Base-by-base conservation (phyloP, 2,329 filamentous ascomycete genomes). In the Claviceps fusiformis region DNA sequence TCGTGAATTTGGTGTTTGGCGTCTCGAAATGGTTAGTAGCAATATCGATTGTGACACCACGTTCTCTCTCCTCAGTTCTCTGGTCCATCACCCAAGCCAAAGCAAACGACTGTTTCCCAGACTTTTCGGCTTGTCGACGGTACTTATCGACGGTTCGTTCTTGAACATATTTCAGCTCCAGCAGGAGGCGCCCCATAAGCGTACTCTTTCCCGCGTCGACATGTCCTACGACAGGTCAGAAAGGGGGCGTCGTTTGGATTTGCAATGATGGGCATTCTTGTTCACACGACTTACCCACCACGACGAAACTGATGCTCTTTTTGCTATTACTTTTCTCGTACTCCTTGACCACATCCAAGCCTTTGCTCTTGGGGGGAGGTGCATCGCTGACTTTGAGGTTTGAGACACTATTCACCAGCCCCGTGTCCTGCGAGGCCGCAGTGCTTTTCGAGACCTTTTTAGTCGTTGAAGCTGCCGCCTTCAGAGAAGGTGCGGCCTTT, bases 181-280 rank as follows among this genome's bases (percentile, higher is more conserved):
- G 83, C 5, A 98, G 74, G 33, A 98, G 71, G n/a, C 93, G 83
- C 0, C 92, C 93, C 92, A 98, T 97, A 43, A 98, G 78, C 6
- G 93, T 98, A 67, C 90, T 96, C 71, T 98, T 98, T 53, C 93
- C 93, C 53, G 95, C 92, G 68, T 98, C 93, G 55, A 98, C 93
- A 67, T 98, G 93, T 15, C 93, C 90, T 89, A 17, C 2, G 17
- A 19, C 46, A 15, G 4, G 24, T 56, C 19, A 55, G 41, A 44
- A 37, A 37, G 8, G 19, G 19, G 19, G 19, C 27, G 29, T 37
- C 35, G 11, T 43, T 24, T 10, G 5, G 29, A 37, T 3, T 29
- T 7, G 7, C 15, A 17, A 13, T 9, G 13, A 27, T n/a, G 2
- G 29, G 19, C 6, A 8, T 17, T 29, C 11, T 24, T 15, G 8